Conservation (phyloP, 2,329 filamentous ascomycete species). For the Microsporum canis region DNA sequence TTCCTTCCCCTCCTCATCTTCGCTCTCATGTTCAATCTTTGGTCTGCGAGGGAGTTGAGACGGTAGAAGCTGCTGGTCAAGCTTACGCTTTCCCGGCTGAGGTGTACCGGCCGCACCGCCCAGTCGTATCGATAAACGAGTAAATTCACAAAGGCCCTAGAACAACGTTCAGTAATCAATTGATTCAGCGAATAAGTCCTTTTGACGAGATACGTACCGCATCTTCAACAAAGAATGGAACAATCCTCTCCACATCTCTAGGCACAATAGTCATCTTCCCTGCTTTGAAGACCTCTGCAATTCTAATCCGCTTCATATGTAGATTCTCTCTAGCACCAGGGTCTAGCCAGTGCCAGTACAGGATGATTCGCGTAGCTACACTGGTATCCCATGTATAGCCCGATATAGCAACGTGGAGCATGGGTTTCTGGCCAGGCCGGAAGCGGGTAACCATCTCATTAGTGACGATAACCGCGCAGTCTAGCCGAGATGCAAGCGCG, state of each 20-base stretch:
- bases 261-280: conserved; percentile 39
- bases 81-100: background rate
- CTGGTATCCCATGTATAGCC: conserved; percentile 70
- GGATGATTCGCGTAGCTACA: conserved; percentile 58
- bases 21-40: background rate
- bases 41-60: background rate
- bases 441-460: conserved; percentile 77
- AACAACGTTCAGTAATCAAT: background rate
- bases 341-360: conserved; percentile 64
- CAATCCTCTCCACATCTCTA: conserved; percentile 23
- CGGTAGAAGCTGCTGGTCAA: background rate
- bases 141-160: conserved; percentile 3
- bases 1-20: background rate
- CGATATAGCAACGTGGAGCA: conserved; percentile 63
- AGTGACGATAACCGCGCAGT: conserved; percentile 62
- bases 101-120: background rate
- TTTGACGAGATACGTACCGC: conserved; percentile 16
- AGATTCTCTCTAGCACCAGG: conserved; percentile 30
- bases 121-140: background rate
- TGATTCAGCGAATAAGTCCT: background rate
- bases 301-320: conserved; percentile 41
- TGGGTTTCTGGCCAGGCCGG: conserved; percentile 52
- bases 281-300: conserved; percentile 55
- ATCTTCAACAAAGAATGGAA: conserved; percentile 31
- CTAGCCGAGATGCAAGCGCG: conserved; percentile 61